Evolutionary conservation across 2,329 filamentous ascomycete genomes (phyloP).

Genomic region (Colletotrichum coccodes): DNA sequence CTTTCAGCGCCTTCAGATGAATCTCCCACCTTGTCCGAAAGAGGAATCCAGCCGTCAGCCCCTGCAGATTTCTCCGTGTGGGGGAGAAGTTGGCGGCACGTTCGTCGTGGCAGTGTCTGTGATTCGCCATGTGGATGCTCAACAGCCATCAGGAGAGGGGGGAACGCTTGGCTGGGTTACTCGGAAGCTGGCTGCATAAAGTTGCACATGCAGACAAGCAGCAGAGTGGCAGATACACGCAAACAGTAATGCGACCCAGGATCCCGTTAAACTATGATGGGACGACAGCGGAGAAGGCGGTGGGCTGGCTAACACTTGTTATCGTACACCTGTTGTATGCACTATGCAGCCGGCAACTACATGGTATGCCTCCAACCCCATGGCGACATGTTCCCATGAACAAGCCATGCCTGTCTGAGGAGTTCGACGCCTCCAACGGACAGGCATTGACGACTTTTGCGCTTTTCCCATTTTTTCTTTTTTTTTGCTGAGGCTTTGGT

Average conservation of each 20-base stretch:
- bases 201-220: constrained; percentile 5
- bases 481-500: background rate
- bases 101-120: constrained; percentile 8
- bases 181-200: constrained; percentile 27
- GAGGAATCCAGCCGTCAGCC: constrained; percentile 28
- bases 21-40: constrained; percentile 15
- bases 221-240: background rate
- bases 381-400: constrained; percentile 4
- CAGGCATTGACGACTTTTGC: background rate
- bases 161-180: constrained; percentile 1
- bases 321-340: background rate
- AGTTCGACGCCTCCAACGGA: background rate
- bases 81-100: constrained; percentile 13
- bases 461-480: background rate
- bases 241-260: constrained; percentile 1
- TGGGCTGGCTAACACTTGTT: constrained; percentile 3
- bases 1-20: constrained; percentile 31
- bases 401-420: constrained; percentile 21
- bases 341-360: background rate
- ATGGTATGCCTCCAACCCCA: background rate
- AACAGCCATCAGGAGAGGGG: background rate
- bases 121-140: constrained; percentile 8
- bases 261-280: constrained; percentile 14
- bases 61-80: constrained; percentile 33
- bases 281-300: background rate